Percentiles rank a stretch among this genome's conserved stretches.
Evolutionary conservation across 768 basidiomycete genomes (phyloP).

Genomic region (Neoboletus magnificus): DNA sequence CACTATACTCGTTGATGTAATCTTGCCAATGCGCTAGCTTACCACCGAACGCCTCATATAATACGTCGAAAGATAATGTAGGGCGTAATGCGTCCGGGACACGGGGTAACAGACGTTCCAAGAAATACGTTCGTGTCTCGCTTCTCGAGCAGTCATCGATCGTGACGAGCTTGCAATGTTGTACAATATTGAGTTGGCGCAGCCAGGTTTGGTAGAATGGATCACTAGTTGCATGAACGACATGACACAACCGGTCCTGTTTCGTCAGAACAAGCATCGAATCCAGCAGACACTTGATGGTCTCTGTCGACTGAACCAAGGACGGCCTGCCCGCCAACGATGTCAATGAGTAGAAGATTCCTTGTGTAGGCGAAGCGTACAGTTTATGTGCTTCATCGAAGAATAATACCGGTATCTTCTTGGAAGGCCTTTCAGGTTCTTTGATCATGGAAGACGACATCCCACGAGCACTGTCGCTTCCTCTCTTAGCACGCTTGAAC

Average conservation of each 20-base stretch:
- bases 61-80: conserved; percentile 62
- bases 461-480: conserved; percentile 30
- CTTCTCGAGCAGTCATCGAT: conserved; percentile 76
- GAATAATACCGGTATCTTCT: conserved; percentile 78
- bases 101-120: conserved; percentile 58
- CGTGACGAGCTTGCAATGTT: conserved; percentile 83
- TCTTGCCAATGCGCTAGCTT: conserved; percentile 83
- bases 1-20: conserved; percentile 72
- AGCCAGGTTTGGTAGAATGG: conserved; percentile 86
- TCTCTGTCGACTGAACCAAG: conserved; percentile 70
- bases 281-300: conserved; percentile 83
- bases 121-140: conserved; percentile 66
- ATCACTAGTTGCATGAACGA: conserved; percentile 79
- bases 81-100: conserved; percentile 61
- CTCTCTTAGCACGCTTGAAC: conserved; percentile 26
- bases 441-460: conserved; percentile 31
- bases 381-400: conserved; percentile 86
- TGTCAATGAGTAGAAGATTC: not conserved
- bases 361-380: conserved; percentile 36
- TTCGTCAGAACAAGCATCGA: conserved; percentile 86
- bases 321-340: conserved; percentile 49
- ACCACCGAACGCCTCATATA: conserved; percentile 81
- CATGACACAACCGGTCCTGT: conserved; percentile 81
- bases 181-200: conserved; percentile 74
- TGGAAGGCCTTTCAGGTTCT: conserved; percentile 39